phyloP scores from a whole-genome alignment of 176 grass and related monocot species.

The Phragmites australis region DNA sequence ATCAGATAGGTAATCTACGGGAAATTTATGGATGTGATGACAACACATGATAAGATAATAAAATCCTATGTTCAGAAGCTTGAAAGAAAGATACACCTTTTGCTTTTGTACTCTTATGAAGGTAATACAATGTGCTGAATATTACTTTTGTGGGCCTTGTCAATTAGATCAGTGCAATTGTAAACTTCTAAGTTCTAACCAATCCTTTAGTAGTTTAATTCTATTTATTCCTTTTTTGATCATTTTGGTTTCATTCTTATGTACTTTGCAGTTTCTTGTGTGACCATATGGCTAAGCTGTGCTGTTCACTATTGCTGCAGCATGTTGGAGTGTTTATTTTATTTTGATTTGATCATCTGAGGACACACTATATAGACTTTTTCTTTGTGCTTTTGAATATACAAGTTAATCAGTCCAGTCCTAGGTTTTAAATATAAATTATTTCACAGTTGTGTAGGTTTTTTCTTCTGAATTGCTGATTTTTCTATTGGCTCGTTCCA shows the following conservation, averaged over 20 bases:
- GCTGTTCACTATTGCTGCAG: not conserved
- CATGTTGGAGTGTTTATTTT: slow-evolving; percentile 14
- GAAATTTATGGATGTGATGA: not conserved
- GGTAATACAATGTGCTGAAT: not conserved
- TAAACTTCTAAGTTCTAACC: slow-evolving; percentile 30
- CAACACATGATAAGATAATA: not conserved
- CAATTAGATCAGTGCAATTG: slow-evolving; percentile 11
- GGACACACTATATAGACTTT: not conserved
- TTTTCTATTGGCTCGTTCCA: slow-evolving; percentile 1
- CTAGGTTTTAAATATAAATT: not conserved
- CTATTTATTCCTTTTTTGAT: slow-evolving; percentile 5
- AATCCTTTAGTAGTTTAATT: slow-evolving; percentile 8
- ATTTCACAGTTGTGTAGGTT: not conserved
- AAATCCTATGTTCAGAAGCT: not conserved
- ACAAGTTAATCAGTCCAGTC: not conserved
- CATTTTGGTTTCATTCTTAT: slow-evolving; percentile 21
- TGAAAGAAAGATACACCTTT: not conserved
- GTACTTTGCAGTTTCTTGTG: not conserved
- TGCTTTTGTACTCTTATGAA: slow-evolving; percentile 15
- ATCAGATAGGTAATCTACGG: not conserved
- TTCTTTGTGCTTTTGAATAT: not conserved
- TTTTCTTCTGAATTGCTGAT: slow-evolving; percentile 17
- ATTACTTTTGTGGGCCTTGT: not conserved
- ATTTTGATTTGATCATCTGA: not conserved
- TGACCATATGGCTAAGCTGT: not conserved